phyloP scores from a whole-genome alignment of 2,329 filamentous ascomycete genomes.

The Colletotrichum gigasporum region DNA sequence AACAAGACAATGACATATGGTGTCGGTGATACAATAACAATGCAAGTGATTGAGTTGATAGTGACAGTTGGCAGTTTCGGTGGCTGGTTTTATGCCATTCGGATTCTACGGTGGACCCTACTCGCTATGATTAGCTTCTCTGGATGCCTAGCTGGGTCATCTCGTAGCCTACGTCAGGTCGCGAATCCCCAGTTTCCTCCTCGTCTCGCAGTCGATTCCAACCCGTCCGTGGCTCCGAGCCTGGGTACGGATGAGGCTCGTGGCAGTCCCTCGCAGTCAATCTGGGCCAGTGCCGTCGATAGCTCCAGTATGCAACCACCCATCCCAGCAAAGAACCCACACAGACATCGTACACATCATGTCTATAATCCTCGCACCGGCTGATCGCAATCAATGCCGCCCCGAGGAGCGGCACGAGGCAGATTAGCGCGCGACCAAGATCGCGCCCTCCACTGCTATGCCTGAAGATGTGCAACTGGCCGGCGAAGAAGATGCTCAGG shows the following conservation, averaged over 20 bases:
- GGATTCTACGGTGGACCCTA: slow-evolving; percentile 22
- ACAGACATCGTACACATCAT: slow-evolving; percentile 76
- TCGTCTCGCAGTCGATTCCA: slow-evolving; percentile 62
- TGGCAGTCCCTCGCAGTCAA: slow-evolving; percentile 62
- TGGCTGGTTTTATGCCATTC: slow-evolving; percentile 6
- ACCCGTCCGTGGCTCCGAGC: slow-evolving; percentile 42
- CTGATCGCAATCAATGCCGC: slow-evolving; percentile 76
- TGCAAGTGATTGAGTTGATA: neutral
- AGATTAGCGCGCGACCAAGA: slow-evolving; percentile 65
- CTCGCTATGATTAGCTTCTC: slow-evolving; percentile 27
- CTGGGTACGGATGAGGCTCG: slow-evolving; percentile 64
- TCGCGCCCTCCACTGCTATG: slow-evolving; percentile 56
- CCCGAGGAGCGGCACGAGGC: slow-evolving; percentile 66
- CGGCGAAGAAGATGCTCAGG: slow-evolving; percentile 74
- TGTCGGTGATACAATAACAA: too few relatives aligned
- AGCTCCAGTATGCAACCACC: slow-evolving; percentile 71
- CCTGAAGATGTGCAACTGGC: slow-evolving; percentile 69
- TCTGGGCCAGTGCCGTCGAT: slow-evolving; percentile 70
- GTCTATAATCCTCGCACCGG: slow-evolving; percentile 75
- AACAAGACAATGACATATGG: neutral
- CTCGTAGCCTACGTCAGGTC: slow-evolving; percentile 50
- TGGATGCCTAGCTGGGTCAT: slow-evolving; percentile 38
- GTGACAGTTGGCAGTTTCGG: neutral
- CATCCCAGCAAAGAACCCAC: slow-evolving; percentile 69
- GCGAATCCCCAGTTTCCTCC: slow-evolving; percentile 53